Base-by-base conservation (phyloP, 352 stramenopile species). In the Blastocystis sp. region DNA sequence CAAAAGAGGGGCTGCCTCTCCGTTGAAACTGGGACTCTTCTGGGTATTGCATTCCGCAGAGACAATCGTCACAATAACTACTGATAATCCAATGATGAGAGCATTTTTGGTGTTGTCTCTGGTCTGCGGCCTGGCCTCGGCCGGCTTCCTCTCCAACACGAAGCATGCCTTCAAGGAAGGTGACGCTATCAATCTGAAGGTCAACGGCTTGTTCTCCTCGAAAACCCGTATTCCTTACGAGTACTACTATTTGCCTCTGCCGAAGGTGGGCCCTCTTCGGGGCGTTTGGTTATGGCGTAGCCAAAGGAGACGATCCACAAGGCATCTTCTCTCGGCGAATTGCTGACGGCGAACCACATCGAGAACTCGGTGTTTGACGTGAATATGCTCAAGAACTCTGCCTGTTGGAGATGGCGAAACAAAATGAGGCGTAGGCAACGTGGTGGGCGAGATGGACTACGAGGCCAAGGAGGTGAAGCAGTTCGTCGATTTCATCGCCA, bases 241-340 rank as follows among this genome's bases (percentile, higher is more conserved):
- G 80, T 98, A 98, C 92, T 98, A 98, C 93, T 96, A 95, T 89
- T 91, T 99, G 59, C 95, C 95, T 45, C 98, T 98, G 90, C 98
- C 96, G 89, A 92, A 94, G 54, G 74, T 84, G 59, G 11, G 21
- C 9, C 17, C 28, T 70, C 7, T 14, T 64, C 38, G 76, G n/a
- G 24, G 38, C n/a, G 1, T 71, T 52, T 40, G 48, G 84, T 4
- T 87, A 94, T 57, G n/a, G 40, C 17, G 21, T 68, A 84, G 91
- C 94, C 95, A 0, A 90, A 94, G 68, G 92, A 94, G 76, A 95
- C 95, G 34, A 93, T 98, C 91, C 97, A 98, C 92, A 97, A 97
- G 63, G 97, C 94, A 71, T 97, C 99, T 91, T 99, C 99, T 90
- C 91, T 99, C 68, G 97, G 97, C 69, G 96, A 99, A 91, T 98